phyloP scores from a whole-genome alignment of 257 asterid genomes.

The Solanum bulbocastanum region DNA sequence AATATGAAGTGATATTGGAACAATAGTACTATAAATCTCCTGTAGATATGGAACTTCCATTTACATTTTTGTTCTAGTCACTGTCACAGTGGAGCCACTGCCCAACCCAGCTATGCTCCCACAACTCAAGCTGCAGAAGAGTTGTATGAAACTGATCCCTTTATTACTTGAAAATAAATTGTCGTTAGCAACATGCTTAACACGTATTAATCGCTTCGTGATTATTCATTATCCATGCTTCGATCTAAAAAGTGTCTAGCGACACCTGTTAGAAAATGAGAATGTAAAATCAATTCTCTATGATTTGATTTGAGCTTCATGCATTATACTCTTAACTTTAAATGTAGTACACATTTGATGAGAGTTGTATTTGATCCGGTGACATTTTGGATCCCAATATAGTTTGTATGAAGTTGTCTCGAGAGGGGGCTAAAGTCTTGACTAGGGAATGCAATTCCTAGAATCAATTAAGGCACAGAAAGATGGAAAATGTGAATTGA shows the following conservation, averaged over 20 bases:
- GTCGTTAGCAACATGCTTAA: not conserved
- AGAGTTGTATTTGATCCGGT: not conserved
- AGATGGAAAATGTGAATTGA: not conserved
- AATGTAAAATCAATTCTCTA: not conserved
- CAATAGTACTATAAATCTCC: not conserved
- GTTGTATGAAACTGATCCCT: not conserved
- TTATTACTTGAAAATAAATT: not conserved
- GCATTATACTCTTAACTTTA: not conserved
- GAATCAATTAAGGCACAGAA: not conserved
- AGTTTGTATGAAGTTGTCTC: not conserved
- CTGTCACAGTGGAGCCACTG: not conserved
- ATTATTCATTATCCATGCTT: not conserved
- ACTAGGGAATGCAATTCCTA: not conserved
- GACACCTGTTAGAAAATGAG: not conserved
- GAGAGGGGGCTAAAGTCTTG: not conserved
- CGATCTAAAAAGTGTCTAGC: not conserved
- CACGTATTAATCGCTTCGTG: not conserved
- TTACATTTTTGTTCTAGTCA: not conserved
- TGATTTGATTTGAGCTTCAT: not conserved
- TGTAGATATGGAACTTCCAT: not conserved
- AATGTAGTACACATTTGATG: not conserved
- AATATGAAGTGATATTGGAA: not conserved
- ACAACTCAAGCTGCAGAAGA: not conserved
- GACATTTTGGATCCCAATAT: not conserved
- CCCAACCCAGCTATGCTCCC: not conserved